These are phyloP conservation scores for Saturnispora ahearnii DNA, from an alignment of 805 yeast species.

Conservation along the genomic window DNA sequence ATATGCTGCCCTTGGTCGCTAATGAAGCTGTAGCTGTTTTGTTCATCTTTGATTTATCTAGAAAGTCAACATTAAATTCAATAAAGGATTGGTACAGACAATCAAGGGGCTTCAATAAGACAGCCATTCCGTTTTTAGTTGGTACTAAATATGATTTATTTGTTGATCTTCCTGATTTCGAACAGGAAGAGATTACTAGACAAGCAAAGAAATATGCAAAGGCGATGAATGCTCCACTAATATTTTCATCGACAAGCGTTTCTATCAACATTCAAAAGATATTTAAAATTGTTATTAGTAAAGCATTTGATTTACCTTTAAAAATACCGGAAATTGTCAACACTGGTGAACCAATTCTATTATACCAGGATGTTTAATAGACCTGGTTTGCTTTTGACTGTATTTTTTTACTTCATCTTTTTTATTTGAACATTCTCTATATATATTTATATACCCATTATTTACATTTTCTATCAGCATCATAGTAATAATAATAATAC, in stretches of 20 bases:
- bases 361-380: slow-evolving; percentile 37
- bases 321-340: slow-evolving; percentile 76
- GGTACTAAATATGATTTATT: slow-evolving; percentile 93
- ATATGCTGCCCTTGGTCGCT: slow-evolving; percentile 89
- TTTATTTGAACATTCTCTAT: neutral
- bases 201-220: slow-evolving; percentile 78
- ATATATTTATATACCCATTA: neutral
- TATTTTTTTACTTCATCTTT: neutral
- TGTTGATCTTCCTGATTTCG: slow-evolving; percentile 65
- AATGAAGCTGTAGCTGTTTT: slow-evolving; percentile 87
- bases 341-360: slow-evolving; percentile 85
- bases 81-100: slow-evolving; percentile 92
- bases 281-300: slow-evolving; percentile 81
- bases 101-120: slow-evolving; percentile 79
- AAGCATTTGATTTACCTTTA: slow-evolving; percentile 78
- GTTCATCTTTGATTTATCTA: slow-evolving; percentile 82
- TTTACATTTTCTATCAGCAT: neutral
- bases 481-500: too few relatives aligned
- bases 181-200: slow-evolving; percentile 75
- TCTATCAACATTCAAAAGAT: slow-evolving; percentile 91
- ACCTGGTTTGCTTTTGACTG: neutral
- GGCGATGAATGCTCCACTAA: slow-evolving; percentile 77
- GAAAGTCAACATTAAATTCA: slow-evolving; percentile 78
- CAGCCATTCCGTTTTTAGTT: slow-evolving; percentile 83
- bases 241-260: slow-evolving; percentile 86